Percentiles rank a stretch among this genome's conserved stretches.
These are phyloP conservation scores for Silene conica DNA, from an alignment of 148 eudicot species.

Conservation along the genomic window DNA sequence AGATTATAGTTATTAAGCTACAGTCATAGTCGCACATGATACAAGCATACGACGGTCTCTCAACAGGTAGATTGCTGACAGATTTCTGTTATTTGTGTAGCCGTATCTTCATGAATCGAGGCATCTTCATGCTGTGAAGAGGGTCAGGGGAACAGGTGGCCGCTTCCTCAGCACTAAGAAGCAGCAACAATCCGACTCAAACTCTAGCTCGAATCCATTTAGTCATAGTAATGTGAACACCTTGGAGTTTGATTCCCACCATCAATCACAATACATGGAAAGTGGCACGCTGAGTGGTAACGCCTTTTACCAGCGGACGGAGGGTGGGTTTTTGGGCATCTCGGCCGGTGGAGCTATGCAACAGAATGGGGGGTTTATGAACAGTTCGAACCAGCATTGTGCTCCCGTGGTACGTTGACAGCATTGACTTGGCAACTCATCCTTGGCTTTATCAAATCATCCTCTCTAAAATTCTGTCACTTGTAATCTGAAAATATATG, in stretches of 20 bases:
- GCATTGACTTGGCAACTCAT: constrained; percentile 69
- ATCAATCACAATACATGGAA: constrained; percentile 26
- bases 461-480: neutral
- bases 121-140: constrained; percentile 76
- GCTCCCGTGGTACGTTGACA: constrained; percentile 50
- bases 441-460: constrained; percentile 61
- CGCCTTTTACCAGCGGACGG: constrained; percentile 35
- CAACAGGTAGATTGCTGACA: neutral
- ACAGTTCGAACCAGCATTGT: constrained; percentile 31
- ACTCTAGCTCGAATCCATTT: constrained; percentile 8
- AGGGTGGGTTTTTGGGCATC: constrained; percentile 35
- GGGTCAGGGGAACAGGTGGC: constrained; percentile 92
- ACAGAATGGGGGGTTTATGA: constrained; percentile 27
- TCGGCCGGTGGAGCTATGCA: constrained; percentile 25
- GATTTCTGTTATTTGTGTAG: constrained; percentile 32
- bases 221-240: constrained; percentile 13
- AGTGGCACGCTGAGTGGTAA: constrained; percentile 19
- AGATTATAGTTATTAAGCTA: too few species aligned
- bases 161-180: constrained; percentile 73
- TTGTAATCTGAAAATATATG: neutral
- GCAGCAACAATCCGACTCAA: constrained; percentile 7
- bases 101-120: constrained; percentile 97
- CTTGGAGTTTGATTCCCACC: constrained; percentile 19
- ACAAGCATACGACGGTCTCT: too few species aligned
- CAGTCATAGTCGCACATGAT: too few species aligned